Evolutionary conservation across 441 rosid genomes (phyloP).

Genomic region (Cnidoscolus chayamansa): DNA sequence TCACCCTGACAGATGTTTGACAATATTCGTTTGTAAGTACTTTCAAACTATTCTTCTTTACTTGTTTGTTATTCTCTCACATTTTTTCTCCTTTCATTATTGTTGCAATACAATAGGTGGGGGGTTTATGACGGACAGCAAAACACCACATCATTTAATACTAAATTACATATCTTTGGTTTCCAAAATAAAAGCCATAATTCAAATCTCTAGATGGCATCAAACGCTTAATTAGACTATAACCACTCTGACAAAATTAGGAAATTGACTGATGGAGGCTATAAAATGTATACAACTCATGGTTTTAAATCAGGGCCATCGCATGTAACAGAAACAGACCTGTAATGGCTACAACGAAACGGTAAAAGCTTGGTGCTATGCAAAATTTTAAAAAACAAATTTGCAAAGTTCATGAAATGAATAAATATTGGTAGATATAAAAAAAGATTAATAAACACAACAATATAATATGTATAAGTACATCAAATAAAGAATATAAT

Average conservation of each 20-base stretch:
- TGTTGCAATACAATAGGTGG: background rate
- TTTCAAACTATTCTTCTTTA: background rate
- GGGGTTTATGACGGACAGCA: background rate
- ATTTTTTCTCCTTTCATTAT: background rate
- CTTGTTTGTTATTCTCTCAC: background rate
- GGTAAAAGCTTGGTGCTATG: too few species aligned
- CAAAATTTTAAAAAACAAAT: too few species aligned
- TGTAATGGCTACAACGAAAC: too few species aligned
- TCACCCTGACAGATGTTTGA: conserved; percentile 45
- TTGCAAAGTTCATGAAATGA: too few species aligned
- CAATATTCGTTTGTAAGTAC: background rate
- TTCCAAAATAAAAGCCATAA: background rate
- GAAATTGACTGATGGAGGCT: background rate
- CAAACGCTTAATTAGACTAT: conserved; percentile 1
- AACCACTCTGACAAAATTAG: background rate
- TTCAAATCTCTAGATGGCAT: background rate
- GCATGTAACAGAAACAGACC: too few species aligned
- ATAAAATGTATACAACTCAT: background rate
- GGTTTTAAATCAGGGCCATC: too few species aligned
- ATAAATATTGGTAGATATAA: too few species aligned
- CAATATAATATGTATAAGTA: too few species aligned
- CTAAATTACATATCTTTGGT: conserved; percentile 10
- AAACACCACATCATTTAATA: background rate
- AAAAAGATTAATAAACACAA: too few species aligned
- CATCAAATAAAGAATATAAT: too few species aligned